phyloP scores from a whole-genome alignment of 768 basidiomycete species.

The Mycena crocata region DNA sequence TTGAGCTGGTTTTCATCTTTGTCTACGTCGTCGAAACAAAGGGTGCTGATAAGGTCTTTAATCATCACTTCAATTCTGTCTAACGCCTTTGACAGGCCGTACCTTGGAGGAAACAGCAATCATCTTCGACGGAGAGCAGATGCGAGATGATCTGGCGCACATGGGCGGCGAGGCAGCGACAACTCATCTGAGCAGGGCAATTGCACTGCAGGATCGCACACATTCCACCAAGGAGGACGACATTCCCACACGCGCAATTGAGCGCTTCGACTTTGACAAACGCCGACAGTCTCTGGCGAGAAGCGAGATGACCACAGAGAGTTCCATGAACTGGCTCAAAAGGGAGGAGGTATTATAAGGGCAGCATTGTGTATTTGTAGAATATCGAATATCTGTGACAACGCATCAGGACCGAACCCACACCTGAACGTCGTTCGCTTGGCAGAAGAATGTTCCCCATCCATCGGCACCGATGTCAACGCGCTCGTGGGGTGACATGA shows the following conservation, averaged over 20 bases:
- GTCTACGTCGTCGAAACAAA: constrained; percentile 71
- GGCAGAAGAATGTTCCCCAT: constrained; percentile 76
- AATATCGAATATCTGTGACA: too few species aligned
- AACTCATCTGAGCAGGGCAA: constrained; percentile 35
- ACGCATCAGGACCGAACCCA: constrained; percentile 54
- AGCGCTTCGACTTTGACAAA: constrained; percentile 8
- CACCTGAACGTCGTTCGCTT: constrained; percentile 65
- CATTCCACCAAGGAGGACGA: constrained; percentile 19
- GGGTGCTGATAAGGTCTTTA: too few species aligned
- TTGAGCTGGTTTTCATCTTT: constrained; percentile 70
- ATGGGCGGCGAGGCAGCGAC: constrained; percentile 64
- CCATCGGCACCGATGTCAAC: constrained; percentile 65
- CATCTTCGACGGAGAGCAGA: constrained; percentile 74
- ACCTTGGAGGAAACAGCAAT: constrained; percentile 82
- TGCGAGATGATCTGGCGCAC: constrained; percentile 54
- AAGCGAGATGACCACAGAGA: constrained; percentile 24
- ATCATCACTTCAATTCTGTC: too few species aligned
- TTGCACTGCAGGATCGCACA: constrained; percentile 27
- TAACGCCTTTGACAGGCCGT: constrained; percentile 51
- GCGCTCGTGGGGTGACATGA: constrained; percentile 58
- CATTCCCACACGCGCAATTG: constrained; percentile 15
- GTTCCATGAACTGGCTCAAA: constrained; percentile 28
- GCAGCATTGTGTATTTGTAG: constrained; percentile 21
- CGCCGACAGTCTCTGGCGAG: constrained; percentile 13
- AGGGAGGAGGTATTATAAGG: constrained; percentile 15